phyloP scores from a whole-genome alignment of 129 eudicot species.

The Escallonia rubra region DNA sequence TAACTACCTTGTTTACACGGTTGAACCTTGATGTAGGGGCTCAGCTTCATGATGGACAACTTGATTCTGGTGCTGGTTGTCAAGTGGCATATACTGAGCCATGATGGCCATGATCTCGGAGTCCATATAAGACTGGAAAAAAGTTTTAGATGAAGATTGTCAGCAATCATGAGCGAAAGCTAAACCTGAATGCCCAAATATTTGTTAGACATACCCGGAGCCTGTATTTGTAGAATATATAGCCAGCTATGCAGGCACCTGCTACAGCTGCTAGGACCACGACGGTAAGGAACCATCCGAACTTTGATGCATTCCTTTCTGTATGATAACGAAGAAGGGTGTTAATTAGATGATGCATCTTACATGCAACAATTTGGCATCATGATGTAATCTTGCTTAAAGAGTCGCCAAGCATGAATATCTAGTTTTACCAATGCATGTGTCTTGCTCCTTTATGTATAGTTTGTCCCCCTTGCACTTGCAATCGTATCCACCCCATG shows the following conservation, averaged over 20 bases:
- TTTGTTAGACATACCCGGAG: constrained; percentile 51
- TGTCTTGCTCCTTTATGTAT: constrained; percentile 80
- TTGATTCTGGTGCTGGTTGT: constrained; percentile 66
- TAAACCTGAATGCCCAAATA: not conserved
- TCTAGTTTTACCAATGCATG: constrained; percentile 62
- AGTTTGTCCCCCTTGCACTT: constrained; percentile 64
- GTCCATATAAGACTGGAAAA: constrained; percentile 82
- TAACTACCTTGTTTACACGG: constrained; percentile 36
- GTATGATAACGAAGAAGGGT: constrained; percentile 8
- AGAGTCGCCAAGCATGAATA: no score
- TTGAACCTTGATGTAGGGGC: constrained; percentile 51
- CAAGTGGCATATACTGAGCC: constrained; percentile 99
- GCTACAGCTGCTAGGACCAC: constrained; percentile 56
- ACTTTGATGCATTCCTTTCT: constrained; percentile 60
- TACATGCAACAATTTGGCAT: no score
- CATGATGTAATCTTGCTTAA: no score
- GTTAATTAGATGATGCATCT: no score
- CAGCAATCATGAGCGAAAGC: not conserved
- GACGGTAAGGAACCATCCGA: constrained; percentile 43
- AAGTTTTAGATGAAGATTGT: not conserved
- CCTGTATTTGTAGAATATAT: constrained; percentile 88
- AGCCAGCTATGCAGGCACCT: constrained; percentile 63
- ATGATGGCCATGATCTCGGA: constrained; percentile 91
- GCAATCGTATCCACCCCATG: constrained; percentile 88
- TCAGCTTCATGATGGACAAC: constrained; percentile 62